Conservation (phyloP, 805 yeast species). For the Candida montana region DNA sequence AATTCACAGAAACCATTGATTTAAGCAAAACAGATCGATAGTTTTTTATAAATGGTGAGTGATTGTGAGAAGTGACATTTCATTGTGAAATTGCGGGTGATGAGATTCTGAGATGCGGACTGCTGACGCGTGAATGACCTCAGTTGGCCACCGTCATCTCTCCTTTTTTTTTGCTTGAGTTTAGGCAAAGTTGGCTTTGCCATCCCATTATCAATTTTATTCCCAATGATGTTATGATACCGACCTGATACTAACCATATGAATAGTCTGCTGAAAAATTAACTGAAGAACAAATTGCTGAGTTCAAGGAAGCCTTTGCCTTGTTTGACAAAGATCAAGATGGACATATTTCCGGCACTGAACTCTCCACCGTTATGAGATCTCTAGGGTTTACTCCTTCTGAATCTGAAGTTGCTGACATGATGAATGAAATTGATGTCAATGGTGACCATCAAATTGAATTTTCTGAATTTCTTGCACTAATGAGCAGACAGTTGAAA, state of each 20-base stretch:
- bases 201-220: too few species aligned
- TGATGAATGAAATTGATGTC: slow-evolving; percentile 95
- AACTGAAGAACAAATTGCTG: slow-evolving; percentile 94
- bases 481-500: slow-evolving; percentile 83
- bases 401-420: slow-evolving; percentile 91
- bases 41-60: not conserved
- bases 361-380: slow-evolving; percentile 97
- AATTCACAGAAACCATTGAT: too few species aligned
- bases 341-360: slow-evolving; percentile 93
- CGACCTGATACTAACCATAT: slow-evolving; percentile 9
- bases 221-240: too few species aligned
- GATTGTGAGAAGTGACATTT: too few species aligned
- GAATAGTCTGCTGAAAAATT: slow-evolving; percentile 61
- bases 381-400: slow-evolving; percentile 97
- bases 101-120: too few species aligned
- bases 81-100: too few species aligned
- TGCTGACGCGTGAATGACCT: too few species aligned
- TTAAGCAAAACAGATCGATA: too few species aligned
- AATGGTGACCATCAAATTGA: slow-evolving; percentile 90
- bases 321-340: slow-evolving; percentile 95
- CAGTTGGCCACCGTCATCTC: too few species aligned
- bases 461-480: slow-evolving; percentile 74
- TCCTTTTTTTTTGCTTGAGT: too few species aligned
- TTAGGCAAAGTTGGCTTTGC: too few species aligned
- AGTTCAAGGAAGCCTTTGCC: slow-evolving; percentile 96